phyloP scores from a whole-genome alignment of 768 basidiomycete species.

The Mycena albidolilacea region DNA sequence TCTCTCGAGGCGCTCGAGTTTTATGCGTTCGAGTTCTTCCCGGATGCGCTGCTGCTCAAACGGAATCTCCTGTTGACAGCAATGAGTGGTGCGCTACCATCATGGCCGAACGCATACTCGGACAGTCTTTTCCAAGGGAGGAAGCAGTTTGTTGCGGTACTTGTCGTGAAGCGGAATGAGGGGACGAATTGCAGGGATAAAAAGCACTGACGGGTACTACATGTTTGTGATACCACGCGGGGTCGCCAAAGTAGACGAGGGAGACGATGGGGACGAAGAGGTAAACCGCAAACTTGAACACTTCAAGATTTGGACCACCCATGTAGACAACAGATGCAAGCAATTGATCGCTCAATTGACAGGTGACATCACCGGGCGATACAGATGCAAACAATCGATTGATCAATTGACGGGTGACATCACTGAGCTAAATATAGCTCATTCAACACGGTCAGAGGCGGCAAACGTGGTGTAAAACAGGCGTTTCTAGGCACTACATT shows the following conservation, averaged over 20 bases:
- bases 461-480: too few relatives aligned
- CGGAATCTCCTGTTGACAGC: constrained; percentile 65
- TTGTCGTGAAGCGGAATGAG: constrained; percentile 43
- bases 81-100: constrained; percentile 5
- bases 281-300: constrained; percentile 92
- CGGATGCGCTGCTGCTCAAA: constrained; percentile 76
- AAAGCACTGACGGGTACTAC: constrained; percentile 75
- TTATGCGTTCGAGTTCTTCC: constrained; percentile 81
- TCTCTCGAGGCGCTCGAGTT: constrained; percentile 61
- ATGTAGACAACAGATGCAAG: constrained; percentile 44
- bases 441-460: too few relatives aligned
- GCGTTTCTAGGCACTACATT: too few relatives aligned
- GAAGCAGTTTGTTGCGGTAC: constrained; percentile 84
- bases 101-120: constrained; percentile 54
- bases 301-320: constrained; percentile 87
- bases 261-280: constrained; percentile 88
- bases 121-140: constrained; percentile 68
- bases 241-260: constrained; percentile 89
- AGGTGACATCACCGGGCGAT: too few relatives aligned
- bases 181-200: background rate
- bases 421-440: too few relatives aligned
- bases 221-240: constrained; percentile 85
- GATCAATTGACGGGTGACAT: too few relatives aligned
- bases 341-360: too few relatives aligned
- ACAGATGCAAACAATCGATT: background rate